These are phyloP conservation scores for Termitomyces eurrhizus DNA, from an alignment of 768 basidiomycete genomes.

Conservation along the genomic window DNA sequence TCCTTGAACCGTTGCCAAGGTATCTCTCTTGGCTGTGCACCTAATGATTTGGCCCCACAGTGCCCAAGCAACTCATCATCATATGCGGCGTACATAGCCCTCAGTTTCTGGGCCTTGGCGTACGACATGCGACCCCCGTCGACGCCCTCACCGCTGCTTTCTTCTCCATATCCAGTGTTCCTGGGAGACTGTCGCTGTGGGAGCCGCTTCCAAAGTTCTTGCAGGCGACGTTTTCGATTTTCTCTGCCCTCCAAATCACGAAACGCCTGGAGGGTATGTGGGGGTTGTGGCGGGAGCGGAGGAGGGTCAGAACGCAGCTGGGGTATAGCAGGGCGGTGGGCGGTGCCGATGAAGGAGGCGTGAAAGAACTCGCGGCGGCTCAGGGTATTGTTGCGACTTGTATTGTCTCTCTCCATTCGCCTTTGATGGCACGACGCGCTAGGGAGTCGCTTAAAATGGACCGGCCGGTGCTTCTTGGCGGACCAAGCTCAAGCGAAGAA, in stretches of 20 bases:
- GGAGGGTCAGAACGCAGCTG: slow-evolving; percentile 52
- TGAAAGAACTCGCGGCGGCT: slow-evolving; percentile 52
- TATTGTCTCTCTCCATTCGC: slow-evolving; percentile 18
- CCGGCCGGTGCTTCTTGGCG: slow-evolving; percentile 13
- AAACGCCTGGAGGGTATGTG: slow-evolving; percentile 60
- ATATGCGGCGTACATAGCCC: slow-evolving; percentile 75
- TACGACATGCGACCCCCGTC: slow-evolving; percentile 39
- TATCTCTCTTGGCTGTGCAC: slow-evolving; percentile 41
- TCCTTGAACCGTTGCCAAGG: slow-evolving; percentile 69
- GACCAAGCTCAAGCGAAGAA: slow-evolving; percentile 11
- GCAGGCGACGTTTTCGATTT: slow-evolving; percentile 55
- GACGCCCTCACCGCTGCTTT: slow-evolving; percentile 9
- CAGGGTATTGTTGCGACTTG: slow-evolving; percentile 18
- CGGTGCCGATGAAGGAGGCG: slow-evolving; percentile 45
- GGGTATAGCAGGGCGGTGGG: slow-evolving; percentile 55
- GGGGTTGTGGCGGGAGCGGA: slow-evolving; percentile 29
- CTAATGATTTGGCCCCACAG: slow-evolving; percentile 42
- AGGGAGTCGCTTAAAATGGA: slow-evolving; percentile 11
- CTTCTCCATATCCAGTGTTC: slow-evolving; percentile 8
- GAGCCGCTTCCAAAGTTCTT: slow-evolving; percentile 62
- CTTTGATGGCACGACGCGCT: slow-evolving; percentile 7
- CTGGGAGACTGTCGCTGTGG: slow-evolving; percentile 23
- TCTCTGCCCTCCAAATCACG: slow-evolving; percentile 59
- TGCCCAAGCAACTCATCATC: slow-evolving; percentile 67
- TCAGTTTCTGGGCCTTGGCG: slow-evolving; percentile 59